phyloP scores from a whole-genome alignment of 1,284 basidiomycete species.

The Ganoderma lucidum region DNA sequence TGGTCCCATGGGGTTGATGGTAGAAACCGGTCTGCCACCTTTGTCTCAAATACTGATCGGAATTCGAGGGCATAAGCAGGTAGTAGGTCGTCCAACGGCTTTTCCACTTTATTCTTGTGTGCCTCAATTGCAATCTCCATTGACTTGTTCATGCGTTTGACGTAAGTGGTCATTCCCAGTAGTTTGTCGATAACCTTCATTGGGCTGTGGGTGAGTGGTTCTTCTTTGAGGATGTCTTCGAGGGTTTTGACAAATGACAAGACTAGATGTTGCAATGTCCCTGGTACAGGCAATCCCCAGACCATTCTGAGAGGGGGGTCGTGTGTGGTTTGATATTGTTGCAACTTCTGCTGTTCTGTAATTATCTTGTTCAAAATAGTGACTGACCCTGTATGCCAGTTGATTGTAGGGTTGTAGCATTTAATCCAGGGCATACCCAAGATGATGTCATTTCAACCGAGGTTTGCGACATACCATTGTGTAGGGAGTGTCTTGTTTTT shows the following conservation, averaged over 20 bases:
- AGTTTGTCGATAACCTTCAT: too few species aligned
- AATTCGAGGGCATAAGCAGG: background rate
- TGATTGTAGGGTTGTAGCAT: too few species aligned
- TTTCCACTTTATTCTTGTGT: background rate
- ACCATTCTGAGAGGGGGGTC: too few species aligned
- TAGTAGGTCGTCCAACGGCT: conserved; percentile 5
- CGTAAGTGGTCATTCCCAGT: too few species aligned
- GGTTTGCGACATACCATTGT: background rate
- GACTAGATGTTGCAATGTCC: background rate
- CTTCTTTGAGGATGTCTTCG: background rate
- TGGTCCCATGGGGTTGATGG: conserved; percentile 5
- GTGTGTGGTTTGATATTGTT: too few species aligned
- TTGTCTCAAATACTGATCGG: conserved; percentile 3
- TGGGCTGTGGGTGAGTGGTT: background rate
- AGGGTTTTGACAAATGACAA: background rate
- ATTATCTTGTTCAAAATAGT: too few species aligned
- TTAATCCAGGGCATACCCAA: background rate
- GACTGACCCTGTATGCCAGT: too few species aligned
- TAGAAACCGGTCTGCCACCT: conserved; percentile 7
- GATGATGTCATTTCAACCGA: background rate
- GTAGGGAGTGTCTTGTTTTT: background rate
- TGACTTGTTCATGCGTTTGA: too few species aligned
- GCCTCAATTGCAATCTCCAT: too few species aligned
- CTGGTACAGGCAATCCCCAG: background rate
- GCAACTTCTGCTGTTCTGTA: too few species aligned